Evolutionary conservation across 139 green algal genomes (phyloP).

Genomic region (Diplosphaera chodatii): DNA sequence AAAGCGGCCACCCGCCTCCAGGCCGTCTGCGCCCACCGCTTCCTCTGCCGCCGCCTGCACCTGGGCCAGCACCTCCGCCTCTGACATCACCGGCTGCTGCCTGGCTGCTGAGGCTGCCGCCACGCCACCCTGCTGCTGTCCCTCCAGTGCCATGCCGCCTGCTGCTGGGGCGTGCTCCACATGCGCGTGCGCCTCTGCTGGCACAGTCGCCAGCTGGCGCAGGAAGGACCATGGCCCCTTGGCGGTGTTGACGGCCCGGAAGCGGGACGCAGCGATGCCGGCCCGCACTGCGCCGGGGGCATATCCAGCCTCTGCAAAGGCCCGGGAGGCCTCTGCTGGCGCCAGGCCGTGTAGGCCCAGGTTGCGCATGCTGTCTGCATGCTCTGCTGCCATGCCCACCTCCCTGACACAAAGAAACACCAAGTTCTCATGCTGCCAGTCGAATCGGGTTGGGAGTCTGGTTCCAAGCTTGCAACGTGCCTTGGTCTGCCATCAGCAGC

Average conservation of each 20-base stretch:
- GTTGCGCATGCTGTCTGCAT: not conserved
- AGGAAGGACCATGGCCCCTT: constrained; percentile 7
- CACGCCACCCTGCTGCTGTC: not conserved
- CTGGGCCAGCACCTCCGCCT: not conserved
- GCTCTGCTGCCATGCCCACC: constrained; percentile 12
- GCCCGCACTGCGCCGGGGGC: not conserved
- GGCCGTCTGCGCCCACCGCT: not conserved
- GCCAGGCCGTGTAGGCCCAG: constrained; percentile 2
- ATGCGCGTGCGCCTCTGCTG: not conserved
- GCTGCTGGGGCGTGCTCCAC: not conserved
- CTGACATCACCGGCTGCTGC: not conserved
- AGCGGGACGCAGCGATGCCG: not conserved
- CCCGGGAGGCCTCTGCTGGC: not conserved
- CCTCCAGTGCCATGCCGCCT: not conserved
- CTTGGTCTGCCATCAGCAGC: no score
- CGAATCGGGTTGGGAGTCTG: no score
- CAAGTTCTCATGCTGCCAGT: no score
- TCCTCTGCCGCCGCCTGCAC: not conserved
- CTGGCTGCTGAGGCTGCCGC: not conserved
- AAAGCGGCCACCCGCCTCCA: constrained; percentile 3
- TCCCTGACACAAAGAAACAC: no score
- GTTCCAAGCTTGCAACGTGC: not conserved
- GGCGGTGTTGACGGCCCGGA: constrained; percentile 7
- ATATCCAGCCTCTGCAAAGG: constrained; percentile 1
- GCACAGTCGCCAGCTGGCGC: not conserved